Evolutionary conservation across 495 filamentous ascomycete species (phyloP), one percentile per base, ranked within the genome.

Genomic region (Ramalina intermedia): DNA sequence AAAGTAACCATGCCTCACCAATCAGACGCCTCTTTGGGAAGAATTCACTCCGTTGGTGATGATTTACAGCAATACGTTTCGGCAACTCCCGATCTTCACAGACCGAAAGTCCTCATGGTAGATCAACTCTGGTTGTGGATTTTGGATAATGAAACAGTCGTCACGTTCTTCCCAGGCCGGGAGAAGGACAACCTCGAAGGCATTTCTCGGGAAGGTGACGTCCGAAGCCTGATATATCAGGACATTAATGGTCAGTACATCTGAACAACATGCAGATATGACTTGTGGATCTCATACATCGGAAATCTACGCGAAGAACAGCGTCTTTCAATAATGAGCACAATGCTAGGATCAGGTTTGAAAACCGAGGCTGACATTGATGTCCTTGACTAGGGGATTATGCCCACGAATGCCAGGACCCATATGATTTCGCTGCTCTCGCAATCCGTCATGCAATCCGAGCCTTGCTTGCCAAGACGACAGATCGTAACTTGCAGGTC

Each of bases 91-190:
- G 27, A 47, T 1, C 17, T 13, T 23, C 44, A 47, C 16, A 37
- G n/a, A 17, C 37, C 56, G 0, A 79, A 80, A 53, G 71, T 82
- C 14, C 63, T 83, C 12, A 82, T 83, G 79, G 78, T 84, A 7
- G 79, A 83, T 51, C 78, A 82, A 50, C 63, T 84, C 4, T 83
- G 80, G 80, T 58, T 82, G 1, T 84, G 78, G 77, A 73, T 79
- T 13, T 70, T 81, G 6, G 71, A 81, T 39, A 51, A 29, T 2
- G 48, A 55, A 35, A 60, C 51, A 2, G 50, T 58, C 7, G 45
- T 58, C 36, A 58, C 57, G 2, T 58, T 58, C 29, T 55, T 55
- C 6, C 39, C 57, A 27, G 44, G 52, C 4, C 52, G 58, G 20
- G 56, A 59, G 29, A 56, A 59, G 11, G 50, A 59, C 11, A 44